Conservation (phyloP, 768 basidiomycete species). For the Lentinula guzmanii region DNA sequence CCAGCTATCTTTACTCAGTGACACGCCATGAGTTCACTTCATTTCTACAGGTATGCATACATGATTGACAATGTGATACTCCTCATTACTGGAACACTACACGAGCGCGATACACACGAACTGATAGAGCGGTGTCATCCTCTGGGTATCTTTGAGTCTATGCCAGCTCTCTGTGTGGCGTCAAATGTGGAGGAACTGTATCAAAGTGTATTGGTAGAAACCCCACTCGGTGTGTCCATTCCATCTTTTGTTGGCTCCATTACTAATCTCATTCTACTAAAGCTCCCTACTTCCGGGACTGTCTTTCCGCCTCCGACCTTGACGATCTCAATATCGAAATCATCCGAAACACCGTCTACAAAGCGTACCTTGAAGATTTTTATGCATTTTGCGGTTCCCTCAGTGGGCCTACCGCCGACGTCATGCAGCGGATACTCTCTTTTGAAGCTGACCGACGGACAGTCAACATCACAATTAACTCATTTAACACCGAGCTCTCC, state of each 20-base stretch:
- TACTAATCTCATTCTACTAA: conserved; percentile 3
- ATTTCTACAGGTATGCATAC: conserved; percentile 73
- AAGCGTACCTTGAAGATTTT: conserved; percentile 98
- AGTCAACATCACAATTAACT: conserved; percentile 99
- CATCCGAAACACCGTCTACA: conserved; percentile 98
- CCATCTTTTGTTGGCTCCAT: not conserved
- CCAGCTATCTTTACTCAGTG: not conserved
- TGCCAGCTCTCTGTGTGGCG: conserved; percentile 98
- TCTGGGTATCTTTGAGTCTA: conserved; percentile 93
- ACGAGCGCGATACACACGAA: conserved; percentile 96
- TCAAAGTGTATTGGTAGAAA: conserved; percentile 95
- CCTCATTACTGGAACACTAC: conserved; percentile 93
- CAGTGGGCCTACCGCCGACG: conserved; percentile 76
- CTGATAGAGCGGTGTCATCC: conserved; percentile 96
- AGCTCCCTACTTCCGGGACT: conserved; percentile 97
- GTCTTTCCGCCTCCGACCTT: conserved; percentile 90
- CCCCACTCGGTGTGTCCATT: conserved; percentile 75
- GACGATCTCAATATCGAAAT: conserved; percentile 99
- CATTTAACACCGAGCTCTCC: conserved; percentile 89
- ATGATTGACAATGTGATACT: conserved; percentile 99
- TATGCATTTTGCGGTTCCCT: conserved; percentile 75
- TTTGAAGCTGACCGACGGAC: conserved; percentile 98
- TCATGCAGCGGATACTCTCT: conserved; percentile 87
- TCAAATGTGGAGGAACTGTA: conserved; percentile 98
- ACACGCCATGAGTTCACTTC: not conserved